Percentiles rank a stretch among this genome's conserved stretches.
These are phyloP conservation scores for Auricularia sp. DNA, from an alignment of 768 basidiomycete genomes.

Conservation along the genomic window DNA sequence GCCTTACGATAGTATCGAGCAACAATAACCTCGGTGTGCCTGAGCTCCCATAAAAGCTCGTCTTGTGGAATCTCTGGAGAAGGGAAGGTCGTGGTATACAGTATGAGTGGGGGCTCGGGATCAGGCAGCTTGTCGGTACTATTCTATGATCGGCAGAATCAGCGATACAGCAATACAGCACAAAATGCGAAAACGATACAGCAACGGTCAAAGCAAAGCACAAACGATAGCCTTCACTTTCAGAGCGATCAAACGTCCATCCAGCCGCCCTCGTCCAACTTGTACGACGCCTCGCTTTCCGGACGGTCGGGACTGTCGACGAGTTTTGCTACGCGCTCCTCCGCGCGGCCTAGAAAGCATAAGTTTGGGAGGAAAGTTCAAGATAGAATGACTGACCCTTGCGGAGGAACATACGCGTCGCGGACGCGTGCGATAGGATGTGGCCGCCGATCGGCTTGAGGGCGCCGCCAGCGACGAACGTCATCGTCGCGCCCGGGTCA, in stretches of 20 bases:
- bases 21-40: too few relatives aligned
- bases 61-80: too few relatives aligned
- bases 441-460: conserved; percentile 88
- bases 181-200: neutral
- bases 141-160: neutral
- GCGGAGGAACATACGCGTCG: conserved; percentile 76
- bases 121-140: too few relatives aligned
- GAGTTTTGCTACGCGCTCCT: conserved; percentile 83
- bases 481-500: conserved; percentile 91
- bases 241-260: conserved; percentile 50
- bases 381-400: conserved; percentile 44
- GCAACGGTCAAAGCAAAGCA: neutral
- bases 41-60: too few relatives aligned
- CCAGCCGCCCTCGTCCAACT: conserved; percentile 87
- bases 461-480: conserved; percentile 88
- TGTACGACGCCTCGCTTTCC: conserved; percentile 86
- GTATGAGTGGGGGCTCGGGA: too few relatives aligned
- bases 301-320: conserved; percentile 85
- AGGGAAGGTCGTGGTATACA: too few relatives aligned
- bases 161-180: neutral
- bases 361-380: neutral
- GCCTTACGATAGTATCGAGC: too few relatives aligned
- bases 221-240: neutral
- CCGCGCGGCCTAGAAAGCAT: conserved; percentile 60
- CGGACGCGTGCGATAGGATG: conserved; percentile 81